A percentile compares a stretch with the other conserved stretches of the same genome.
Conservation (phyloP, 2,329 filamentous ascomycete species). For the Botrytis deweyae region DNA sequence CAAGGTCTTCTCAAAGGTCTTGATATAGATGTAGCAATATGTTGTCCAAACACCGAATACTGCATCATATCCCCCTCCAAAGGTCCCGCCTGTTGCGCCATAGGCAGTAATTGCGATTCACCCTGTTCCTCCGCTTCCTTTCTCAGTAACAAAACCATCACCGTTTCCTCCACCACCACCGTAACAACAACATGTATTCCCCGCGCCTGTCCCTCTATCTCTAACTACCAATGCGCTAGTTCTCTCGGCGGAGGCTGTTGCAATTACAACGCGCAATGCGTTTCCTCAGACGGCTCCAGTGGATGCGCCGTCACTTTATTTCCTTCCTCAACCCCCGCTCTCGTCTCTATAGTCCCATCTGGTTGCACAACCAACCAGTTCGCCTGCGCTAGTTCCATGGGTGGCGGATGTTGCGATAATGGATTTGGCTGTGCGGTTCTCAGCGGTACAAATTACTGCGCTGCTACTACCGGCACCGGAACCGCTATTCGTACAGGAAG, state of each 20-base stretch:
- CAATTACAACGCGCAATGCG: conserved; percentile 47
- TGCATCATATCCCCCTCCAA: conserved; percentile 45
- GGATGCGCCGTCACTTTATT: not conserved
- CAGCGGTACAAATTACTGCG: conserved; percentile 44
- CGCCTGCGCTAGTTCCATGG: conserved; percentile 44
- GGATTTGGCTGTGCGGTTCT: conserved; percentile 46
- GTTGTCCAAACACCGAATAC: conserved; percentile 48
- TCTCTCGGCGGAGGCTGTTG: conserved; percentile 48
- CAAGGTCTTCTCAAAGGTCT: conserved; percentile 40
- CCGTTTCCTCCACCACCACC: conserved; percentile 25
- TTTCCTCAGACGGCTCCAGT: conserved; percentile 40
- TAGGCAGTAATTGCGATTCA: conserved; percentile 45
- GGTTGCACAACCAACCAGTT: conserved; percentile 50
- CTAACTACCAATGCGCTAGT: conserved; percentile 39
- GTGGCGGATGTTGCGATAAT: conserved; percentile 51
- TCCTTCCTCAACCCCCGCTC: conserved; percentile 31
- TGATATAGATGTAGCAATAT: conserved; percentile 43
- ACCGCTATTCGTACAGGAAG: conserved; percentile 34
- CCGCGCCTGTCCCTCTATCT: conserved; percentile 38
- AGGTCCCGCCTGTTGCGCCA: conserved; percentile 45
- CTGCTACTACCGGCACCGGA: conserved; percentile 37
- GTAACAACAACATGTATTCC: conserved; percentile 37
- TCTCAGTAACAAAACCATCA: conserved; percentile 38
- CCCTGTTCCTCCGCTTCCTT: conserved; percentile 38
- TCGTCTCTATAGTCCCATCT: conserved; percentile 39